A percentile compares a stretch with the other conserved stretches of the same genome.
These are phyloP conservation scores for Phytophthora meadii DNA, from an alignment of 352 stramenopile genomes.

Conservation along the genomic window DNA sequence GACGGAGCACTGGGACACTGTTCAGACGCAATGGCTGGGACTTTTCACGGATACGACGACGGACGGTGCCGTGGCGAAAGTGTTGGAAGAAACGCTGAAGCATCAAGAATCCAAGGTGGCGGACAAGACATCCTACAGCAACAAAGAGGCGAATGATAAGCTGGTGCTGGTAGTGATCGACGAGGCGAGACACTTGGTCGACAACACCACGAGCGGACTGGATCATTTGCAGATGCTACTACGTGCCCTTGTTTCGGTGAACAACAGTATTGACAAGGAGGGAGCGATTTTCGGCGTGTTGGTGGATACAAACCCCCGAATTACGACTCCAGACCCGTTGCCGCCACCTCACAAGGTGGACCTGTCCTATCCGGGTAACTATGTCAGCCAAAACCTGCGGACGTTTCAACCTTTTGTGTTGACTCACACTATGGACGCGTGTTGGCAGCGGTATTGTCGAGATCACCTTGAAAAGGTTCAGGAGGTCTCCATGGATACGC, in stretches of 20 bases:
- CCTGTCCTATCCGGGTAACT: not conserved
- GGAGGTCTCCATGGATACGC: not conserved
- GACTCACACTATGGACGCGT: conserved; percentile 17
- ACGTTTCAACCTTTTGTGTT: conserved; percentile 20
- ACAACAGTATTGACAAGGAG: not conserved
- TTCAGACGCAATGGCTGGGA: conserved; percentile 7
- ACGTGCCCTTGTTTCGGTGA: not conserved
- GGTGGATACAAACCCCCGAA: conserved; percentile 17
- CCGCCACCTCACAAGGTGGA: not conserved
- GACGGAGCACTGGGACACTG: not conserved
- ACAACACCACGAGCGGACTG: not conserved
- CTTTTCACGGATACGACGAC: conserved; percentile 1
- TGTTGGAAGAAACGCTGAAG: not conserved
- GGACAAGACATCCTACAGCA: not conserved
- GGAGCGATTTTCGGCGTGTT: conserved; percentile 16
- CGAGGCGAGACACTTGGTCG: conserved; percentile 11
- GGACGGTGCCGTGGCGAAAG: not conserved
- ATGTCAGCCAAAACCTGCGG: not conserved
- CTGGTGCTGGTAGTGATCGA: conserved; percentile 19
- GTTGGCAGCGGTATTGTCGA: conserved; percentile 3
- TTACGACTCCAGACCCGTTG: not conserved
- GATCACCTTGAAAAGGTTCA: not conserved
- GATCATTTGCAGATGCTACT: not conserved
- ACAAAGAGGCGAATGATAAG: not conserved
- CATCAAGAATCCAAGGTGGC: too few species aligned